Evolutionary conservation across 225 moss, liverwort and hornwort species (phyloP).

Genomic region (Asterella californica): DNA sequence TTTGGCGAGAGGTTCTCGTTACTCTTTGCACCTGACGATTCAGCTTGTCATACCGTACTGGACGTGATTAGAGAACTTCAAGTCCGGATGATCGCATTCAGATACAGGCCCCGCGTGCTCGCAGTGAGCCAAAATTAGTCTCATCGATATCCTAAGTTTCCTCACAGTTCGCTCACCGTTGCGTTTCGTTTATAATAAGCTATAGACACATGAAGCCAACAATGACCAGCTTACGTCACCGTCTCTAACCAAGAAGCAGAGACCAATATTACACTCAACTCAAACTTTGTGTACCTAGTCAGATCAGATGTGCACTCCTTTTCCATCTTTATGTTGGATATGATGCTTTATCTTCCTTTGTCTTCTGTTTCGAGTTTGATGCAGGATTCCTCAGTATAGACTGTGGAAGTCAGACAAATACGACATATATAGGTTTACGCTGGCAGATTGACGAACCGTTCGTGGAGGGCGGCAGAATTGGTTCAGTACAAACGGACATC

Average conservation of each 20-base stretch:
- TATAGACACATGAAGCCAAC: not conserved
- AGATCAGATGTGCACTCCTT: not conserved
- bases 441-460: not conserved
- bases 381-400: constrained; percentile 12
- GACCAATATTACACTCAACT: no score
- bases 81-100: no score
- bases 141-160: no score
- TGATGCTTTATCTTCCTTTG: not conserved
- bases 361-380: not conserved
- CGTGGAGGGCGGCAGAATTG: not conserved
- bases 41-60: no score
- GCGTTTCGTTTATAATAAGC: not conserved
- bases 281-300: not conserved
- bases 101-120: no score
- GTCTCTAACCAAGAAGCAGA: no score
- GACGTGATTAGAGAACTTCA: no score
- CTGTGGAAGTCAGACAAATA: not conserved
- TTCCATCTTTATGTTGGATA: not conserved
- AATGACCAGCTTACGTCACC: no score
- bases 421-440: not conserved
- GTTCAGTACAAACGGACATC: not conserved
- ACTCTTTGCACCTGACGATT: no score
- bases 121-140: no score
- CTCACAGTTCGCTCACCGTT: no score
- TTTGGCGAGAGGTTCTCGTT: no score